Conservation (phyloP, 2,329 filamentous ascomycete species). For the Magnaporthiopsis incrustans region DNA sequence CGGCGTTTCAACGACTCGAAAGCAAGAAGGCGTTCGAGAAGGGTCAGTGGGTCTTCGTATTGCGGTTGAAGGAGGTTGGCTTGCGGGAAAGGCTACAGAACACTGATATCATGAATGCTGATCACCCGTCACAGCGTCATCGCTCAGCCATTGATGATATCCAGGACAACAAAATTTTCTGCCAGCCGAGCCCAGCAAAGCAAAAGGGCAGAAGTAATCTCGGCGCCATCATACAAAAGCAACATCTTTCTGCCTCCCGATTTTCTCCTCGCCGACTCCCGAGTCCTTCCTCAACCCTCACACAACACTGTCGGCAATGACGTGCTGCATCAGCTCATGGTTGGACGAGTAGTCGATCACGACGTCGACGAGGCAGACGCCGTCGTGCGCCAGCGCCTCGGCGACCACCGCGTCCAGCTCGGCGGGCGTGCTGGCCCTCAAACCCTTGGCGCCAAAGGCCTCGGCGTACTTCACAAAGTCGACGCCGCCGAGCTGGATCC, state of each 20-base stretch:
- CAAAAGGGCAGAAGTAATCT: too few species aligned
- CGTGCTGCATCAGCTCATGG: constrained; percentile 29
- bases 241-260: background rate
- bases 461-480: constrained; percentile 39
- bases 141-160: too few species aligned
- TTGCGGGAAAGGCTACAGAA: too few species aligned
- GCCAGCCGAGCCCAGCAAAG: background rate
- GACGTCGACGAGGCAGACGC: constrained; percentile 37
- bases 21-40: too few species aligned
- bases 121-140: too few species aligned
- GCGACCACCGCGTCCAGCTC: constrained; percentile 34
- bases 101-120: too few species aligned
- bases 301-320: constrained; percentile 21
- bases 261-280: too few species aligned
- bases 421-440: constrained; percentile 28
- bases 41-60: too few species aligned
- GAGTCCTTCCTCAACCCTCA: background rate
- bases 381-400: constrained; percentile 31
- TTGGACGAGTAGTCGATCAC: constrained; percentile 36
- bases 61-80: too few species aligned
- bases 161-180: background rate
- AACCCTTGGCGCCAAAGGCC: constrained; percentile 36
- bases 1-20: background rate
- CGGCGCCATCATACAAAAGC: background rate
- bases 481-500: constrained; percentile 35